phyloP scores from a whole-genome alignment of 495 filamentous ascomycete genomes.

The Penicillium goetzii region DNA sequence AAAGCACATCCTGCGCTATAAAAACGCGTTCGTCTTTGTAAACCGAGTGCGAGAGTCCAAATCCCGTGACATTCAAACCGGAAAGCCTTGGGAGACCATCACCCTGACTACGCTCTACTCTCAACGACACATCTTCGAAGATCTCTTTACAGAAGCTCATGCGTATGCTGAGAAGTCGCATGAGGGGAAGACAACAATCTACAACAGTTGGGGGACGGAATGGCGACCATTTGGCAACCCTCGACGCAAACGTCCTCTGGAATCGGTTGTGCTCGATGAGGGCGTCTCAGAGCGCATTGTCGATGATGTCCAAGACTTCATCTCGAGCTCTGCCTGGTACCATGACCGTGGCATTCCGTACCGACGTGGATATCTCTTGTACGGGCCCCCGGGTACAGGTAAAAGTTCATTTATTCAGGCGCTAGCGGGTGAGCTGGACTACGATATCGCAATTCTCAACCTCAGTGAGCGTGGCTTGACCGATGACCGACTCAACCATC shows the following conservation, averaged over 20 bases:
- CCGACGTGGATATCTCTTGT: conserved; percentile 87
- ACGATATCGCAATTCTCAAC: conserved; percentile 92
- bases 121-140: conserved; percentile 81
- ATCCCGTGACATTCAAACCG: conserved; percentile 70
- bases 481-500: conserved; percentile 86
- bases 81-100: conserved; percentile 91
- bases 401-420: conserved; percentile 98
- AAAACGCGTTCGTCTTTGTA: conserved; percentile 82
- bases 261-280: conserved; percentile 83
- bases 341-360: conserved; percentile 94
- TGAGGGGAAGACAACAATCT: conserved; percentile 94
- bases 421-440: conserved; percentile 87
- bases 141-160: conserved; percentile 85
- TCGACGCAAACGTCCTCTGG: conserved; percentile 80
- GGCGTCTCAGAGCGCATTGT: conserved; percentile 88
- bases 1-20: conserved; percentile 81
- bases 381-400: conserved; percentile 91
- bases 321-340: conserved; percentile 82
- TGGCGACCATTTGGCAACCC: conserved; percentile 90
- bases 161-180: conserved; percentile 71
- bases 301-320: conserved; percentile 81
- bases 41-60: conserved; percentile 79
- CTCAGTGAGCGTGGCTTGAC: conserved; percentile 91
- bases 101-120: conserved; percentile 90
- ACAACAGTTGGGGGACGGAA: conserved; percentile 75